Percentiles rank a stretch among this genome's conserved stretches.
These are phyloP conservation scores for Glycine latifolia DNA, from an alignment of 306 rosid species.

Conservation along the genomic window DNA sequence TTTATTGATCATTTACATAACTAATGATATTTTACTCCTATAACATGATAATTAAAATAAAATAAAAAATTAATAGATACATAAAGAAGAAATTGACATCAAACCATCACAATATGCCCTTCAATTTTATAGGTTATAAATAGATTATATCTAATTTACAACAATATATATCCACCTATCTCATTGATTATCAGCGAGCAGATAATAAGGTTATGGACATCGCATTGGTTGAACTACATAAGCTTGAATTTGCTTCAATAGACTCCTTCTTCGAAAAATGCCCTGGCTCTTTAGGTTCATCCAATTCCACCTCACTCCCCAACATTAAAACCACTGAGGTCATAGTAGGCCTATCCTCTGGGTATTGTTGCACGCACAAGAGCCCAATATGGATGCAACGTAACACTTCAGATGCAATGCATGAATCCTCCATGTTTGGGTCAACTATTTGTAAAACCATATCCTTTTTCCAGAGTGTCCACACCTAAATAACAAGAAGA, in stretches of 20 bases:
- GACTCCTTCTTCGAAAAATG: not conserved
- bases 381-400: conserved; percentile 57
- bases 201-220: not conserved
- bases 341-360: conserved; percentile 40
- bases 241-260: not conserved
- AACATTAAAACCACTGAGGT: conserved; percentile 50
- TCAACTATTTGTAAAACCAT: conserved; percentile 46
- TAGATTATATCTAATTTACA: no score
- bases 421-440: conserved; percentile 23
- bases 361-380: conserved; percentile 51
- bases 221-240: conserved; percentile 24
- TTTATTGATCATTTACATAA: no score
- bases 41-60: no score
- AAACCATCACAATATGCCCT: no score
- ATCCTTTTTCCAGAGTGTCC: conserved; percentile 52
- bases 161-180: not conserved
- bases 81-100: no score
- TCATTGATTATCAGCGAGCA: not conserved
- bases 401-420: conserved; percentile 30
- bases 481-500: conserved; percentile 48
- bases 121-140: no score
- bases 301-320: conserved; percentile 42
- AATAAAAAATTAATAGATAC: no score
- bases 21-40: no score
- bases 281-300: conserved; percentile 52